These are phyloP conservation scores for Suillus tomentosus DNA, from an alignment of 768 basidiomycete species.

Conservation along the genomic window DNA sequence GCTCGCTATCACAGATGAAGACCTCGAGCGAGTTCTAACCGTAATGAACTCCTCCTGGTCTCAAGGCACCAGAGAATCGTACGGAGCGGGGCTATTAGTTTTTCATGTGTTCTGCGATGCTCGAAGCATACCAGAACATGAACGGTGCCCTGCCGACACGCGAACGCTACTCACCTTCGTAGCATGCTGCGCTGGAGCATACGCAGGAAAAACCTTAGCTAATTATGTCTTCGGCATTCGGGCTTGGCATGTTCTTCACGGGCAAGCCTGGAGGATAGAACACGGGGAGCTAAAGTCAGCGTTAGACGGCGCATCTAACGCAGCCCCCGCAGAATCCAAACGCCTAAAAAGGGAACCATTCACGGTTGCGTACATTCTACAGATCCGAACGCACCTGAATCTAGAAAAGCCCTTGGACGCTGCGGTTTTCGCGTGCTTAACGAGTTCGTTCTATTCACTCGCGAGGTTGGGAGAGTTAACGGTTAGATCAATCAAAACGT, in stretches of 20 bases:
- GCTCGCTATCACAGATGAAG: too few species aligned
- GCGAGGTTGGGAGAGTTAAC: slow-evolving; percentile 39
- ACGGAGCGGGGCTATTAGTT: slow-evolving; percentile 40
- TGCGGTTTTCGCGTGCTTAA: slow-evolving; percentile 28
- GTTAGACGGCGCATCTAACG: too few species aligned
- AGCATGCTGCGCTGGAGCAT: slow-evolving; percentile 30
- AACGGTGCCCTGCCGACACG: slow-evolving; percentile 28
- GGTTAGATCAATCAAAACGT: not conserved
- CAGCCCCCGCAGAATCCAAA: too few species aligned
- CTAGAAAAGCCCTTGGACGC: not conserved
- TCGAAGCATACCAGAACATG: slow-evolving; percentile 11
- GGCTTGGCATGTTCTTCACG: slow-evolving; percentile 21
- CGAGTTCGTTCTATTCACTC: slow-evolving; percentile 37
- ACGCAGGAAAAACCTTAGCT: slow-evolving; percentile 20
- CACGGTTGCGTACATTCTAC: too few species aligned
- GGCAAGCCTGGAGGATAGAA: not conserved
- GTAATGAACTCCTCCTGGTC: slow-evolving; percentile 29
- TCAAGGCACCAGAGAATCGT: slow-evolving; percentile 33
- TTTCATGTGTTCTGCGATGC: slow-evolving; percentile 46
- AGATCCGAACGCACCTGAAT: too few species aligned
- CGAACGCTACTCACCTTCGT: slow-evolving; percentile 34
- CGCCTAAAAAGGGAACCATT: too few species aligned
- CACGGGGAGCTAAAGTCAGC: not conserved
- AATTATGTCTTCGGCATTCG: slow-evolving; percentile 23
- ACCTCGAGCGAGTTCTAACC: too few species aligned